A percentile compares a stretch with the other conserved stretches of the same genome.
These are phyloP conservation scores for Lenwebbia sp. DNA, from an alignment of 345 rosid species.

Conservation along the genomic window DNA sequence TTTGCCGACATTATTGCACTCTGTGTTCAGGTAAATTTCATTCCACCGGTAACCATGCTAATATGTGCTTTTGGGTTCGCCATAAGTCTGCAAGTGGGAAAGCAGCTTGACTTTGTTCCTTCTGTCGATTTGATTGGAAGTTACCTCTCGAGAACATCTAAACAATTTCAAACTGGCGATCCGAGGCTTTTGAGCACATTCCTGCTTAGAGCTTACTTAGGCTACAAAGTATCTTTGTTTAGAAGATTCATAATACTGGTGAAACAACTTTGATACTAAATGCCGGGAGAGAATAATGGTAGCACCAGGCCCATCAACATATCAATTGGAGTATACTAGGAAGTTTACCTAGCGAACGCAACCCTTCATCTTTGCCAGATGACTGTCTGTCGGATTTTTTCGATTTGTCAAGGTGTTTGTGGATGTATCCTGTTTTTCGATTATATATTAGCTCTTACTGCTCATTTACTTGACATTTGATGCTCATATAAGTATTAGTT, in stretches of 20 bases:
- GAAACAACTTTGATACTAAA: neutral
- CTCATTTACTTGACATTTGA: neutral
- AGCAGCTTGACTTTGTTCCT: neutral
- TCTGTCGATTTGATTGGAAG: neutral
- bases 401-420: neutral
- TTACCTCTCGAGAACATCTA: neutral
- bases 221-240: neutral
- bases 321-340: neutral
- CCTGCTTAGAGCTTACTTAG: neutral
- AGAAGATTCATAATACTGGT: neutral
- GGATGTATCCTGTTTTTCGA: neutral
- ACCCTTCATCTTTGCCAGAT: neutral
- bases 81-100: neutral
- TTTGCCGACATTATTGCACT: conserved; percentile 96
- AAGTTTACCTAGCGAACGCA: neutral
- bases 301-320: neutral
- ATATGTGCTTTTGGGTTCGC: neutral
- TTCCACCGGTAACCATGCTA: neutral
- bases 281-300: neutral
- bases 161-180: neutral
- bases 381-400: neutral
- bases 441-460: neutral
- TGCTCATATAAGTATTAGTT: neutral
- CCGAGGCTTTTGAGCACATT: neutral
- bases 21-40: conserved; percentile 76